A percentile compares a stretch with the other conserved stretches of the same genome.
Conservation (phyloP, 2,329 filamentous ascomycete species). For the Lachnum nothofagi region DNA sequence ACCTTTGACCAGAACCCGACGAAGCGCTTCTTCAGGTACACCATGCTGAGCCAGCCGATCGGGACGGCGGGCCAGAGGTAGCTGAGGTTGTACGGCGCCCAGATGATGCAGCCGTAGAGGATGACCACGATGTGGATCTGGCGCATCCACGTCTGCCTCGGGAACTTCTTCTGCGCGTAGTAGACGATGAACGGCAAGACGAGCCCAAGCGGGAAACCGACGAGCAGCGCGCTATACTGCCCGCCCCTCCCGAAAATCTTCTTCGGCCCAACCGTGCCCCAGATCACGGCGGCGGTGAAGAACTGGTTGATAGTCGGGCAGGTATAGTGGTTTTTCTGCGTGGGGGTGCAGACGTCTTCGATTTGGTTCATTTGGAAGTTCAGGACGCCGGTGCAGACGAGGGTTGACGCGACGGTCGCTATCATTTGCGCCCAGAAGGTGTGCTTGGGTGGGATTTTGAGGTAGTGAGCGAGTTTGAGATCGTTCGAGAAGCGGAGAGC, state of each 20-base stretch:
- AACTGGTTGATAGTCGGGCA: conserved; percentile 51
- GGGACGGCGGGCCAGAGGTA: conserved; percentile 46
- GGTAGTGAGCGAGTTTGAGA: conserved; percentile 48
- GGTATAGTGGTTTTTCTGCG: conserved; percentile 42
- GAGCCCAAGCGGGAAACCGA: conserved; percentile 48
- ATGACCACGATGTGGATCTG: conserved; percentile 47
- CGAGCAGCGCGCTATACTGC: conserved; percentile 44
- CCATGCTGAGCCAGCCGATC: conserved; percentile 44
- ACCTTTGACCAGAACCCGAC: conserved; percentile 48
- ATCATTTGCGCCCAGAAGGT: conserved; percentile 45
- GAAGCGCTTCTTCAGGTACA: conserved; percentile 42
- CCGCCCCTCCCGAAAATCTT: conserved; percentile 47
- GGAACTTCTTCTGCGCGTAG: conserved; percentile 40
- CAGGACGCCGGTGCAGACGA: conserved; percentile 39
- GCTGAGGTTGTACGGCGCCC: conserved; percentile 47
- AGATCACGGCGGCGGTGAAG: conserved; percentile 52
- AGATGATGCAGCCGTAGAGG: conserved; percentile 43
- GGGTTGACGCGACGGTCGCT: conserved; percentile 43
- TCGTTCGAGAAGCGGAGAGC: conserved; percentile 42
- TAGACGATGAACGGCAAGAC: conserved; percentile 42
- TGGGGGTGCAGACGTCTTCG: conserved; percentile 37
- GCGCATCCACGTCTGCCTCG: conserved; percentile 34
- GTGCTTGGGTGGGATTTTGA: conserved; percentile 45
- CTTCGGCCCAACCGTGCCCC: conserved; percentile 46
- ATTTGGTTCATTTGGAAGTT: conserved; percentile 39